Evolutionary conservation across 345 rosid genomes (phyloP), one percentile per base, ranked within the genome.

Genomic region (Orychophragmus violaceus): DNA sequence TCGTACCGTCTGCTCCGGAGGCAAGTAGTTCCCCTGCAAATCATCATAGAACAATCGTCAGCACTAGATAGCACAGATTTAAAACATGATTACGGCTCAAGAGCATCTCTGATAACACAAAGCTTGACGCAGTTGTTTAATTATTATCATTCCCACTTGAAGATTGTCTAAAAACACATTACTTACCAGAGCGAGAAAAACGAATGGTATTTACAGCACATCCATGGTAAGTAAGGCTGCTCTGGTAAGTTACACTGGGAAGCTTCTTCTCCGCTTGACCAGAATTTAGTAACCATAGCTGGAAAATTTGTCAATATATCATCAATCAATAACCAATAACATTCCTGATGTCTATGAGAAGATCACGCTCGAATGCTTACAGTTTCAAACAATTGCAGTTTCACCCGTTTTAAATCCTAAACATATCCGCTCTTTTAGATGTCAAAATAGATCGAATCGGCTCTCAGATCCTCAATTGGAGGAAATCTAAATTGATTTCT

Each of bases 1-100:
- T 5, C 82, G 61, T 84, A 90, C 98, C 98, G 80, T 90, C 98
- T 60, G 96, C 98, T 74, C 97, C 98, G 3, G 98, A 93, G 53
- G 98, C 94, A 79, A 93, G 90, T 27, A 77, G 82, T 50, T 93
- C 97, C 46, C 98, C 97, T 93, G 85, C 81, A 81, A 2, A 69
- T 35, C 11, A 39, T 23, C 29, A 58, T 0, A 57, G 1, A 50
- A 29, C 66, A 46, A 9, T 27, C 60, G 7, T 57, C 44, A 64
- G 1, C 33, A 64, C 27, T 8, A 56, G 19, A 36, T 22, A 17
- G 9, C 41, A 24, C 41, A 68, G 0, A n/a, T 17, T 3, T 35
- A n/a, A 41, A 30, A 44, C 75, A 70, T 32, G 17, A 23, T 52
- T 14, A 32, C 0, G 2, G 11, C 46, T 54, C 23, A 30, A 12